Evolutionary conservation across 1,139 yeast genomes (phyloP).

Genomic region (Candida tropicalis): DNA sequence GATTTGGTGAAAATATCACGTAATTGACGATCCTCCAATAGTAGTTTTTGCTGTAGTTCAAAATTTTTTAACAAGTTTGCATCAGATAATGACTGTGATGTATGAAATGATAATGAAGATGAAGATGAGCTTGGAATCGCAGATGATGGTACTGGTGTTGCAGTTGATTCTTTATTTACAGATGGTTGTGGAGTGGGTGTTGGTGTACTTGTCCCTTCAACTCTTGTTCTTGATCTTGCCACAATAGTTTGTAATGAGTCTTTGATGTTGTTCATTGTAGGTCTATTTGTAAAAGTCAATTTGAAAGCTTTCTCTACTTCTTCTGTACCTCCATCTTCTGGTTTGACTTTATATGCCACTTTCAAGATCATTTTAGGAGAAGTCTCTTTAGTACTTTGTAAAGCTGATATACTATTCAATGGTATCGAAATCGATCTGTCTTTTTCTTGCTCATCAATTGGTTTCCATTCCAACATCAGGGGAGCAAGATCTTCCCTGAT

Average conservation of each 20-base stretch:
- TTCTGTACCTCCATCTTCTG: slow-evolving; percentile 5
- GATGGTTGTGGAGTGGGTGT: slow-evolving; percentile 21
- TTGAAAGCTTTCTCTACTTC: slow-evolving; percentile 48
- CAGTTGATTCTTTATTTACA: slow-evolving; percentile 11
- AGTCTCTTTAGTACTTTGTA: slow-evolving; percentile 76
- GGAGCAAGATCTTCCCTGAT: slow-evolving; percentile 70
- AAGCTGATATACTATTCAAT: slow-evolving; percentile 54
- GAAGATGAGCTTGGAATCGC: slow-evolving; percentile 9
- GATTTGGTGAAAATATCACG: slow-evolving; percentile 84
- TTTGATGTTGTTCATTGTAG: slow-evolving; percentile 76
- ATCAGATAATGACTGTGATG: slow-evolving; percentile 36
- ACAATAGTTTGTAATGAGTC: slow-evolving; percentile 70
- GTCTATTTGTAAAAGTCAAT: slow-evolving; percentile 69
- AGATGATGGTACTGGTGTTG: slow-evolving; percentile 13
- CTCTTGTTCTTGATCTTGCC: slow-evolving; percentile 54
- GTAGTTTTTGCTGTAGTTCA: slow-evolving; percentile 74
- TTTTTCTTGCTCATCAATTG: slow-evolving; percentile 50
- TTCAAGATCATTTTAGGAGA: slow-evolving; percentile 71
- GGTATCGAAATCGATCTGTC: slow-evolving; percentile 51
- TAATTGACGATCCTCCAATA: slow-evolving; percentile 70
- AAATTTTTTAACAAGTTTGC: slow-evolving; percentile 61
- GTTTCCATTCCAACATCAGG: slow-evolving; percentile 67
- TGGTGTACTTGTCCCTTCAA: slow-evolving; percentile 30
- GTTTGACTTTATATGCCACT: slow-evolving; percentile 44
- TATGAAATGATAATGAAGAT: slow-evolving; percentile 25